Base-by-base conservation (phyloP, 1,284 basidiomycete genomes). In the Tilletia horrida region DNA sequence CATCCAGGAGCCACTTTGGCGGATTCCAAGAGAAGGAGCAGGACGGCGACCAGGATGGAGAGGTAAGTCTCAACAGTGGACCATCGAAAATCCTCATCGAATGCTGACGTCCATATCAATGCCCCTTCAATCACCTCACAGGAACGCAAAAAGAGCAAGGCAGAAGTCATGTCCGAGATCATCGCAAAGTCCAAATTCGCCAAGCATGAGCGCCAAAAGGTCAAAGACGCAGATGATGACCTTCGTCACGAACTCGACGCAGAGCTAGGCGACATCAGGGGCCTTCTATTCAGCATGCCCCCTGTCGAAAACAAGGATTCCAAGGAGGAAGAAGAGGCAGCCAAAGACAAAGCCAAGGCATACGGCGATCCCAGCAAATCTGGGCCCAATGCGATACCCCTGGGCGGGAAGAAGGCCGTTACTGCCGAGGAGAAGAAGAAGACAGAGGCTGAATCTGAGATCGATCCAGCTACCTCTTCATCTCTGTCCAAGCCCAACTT, bases 81-180 rank as follows among this genome's bases (percentile, higher is more conserved):
- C 35, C 6, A 11, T 11, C 11, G 35, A 11, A 40, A 4, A 40
- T 40, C 6, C 35, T 40, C 4, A 40, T 6, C 35, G 35, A 6
- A 11, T 40, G 35, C 35, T 11, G 35, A 40, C 4, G 4, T 11
- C 11, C 6, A 40, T 6, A 6, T 4, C 35, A 40, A 40, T 11
- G 6, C 35, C 35, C 14, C 3, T 27, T 52, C 21, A 0, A 25
- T 25, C 50, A 23, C 7, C 21, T 9, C 47, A 21, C 44, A 45
- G 63, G 31, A 47, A 48, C 45, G 63, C 40, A 64, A 50, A 44
- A 66, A 35, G 68, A 71, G 89, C 18, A 97, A 97, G 83, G 90
- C 91, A 3, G 94, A 99, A 81, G 92, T 97, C 70, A 98, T 98
- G 96, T 88, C 91, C 0, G 96, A 99, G 83, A 90, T 99, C 63